Evolutionary conservation across 2,329 filamentous ascomycete species (phyloP).

Genomic region (Aspergillus sp.): DNA sequence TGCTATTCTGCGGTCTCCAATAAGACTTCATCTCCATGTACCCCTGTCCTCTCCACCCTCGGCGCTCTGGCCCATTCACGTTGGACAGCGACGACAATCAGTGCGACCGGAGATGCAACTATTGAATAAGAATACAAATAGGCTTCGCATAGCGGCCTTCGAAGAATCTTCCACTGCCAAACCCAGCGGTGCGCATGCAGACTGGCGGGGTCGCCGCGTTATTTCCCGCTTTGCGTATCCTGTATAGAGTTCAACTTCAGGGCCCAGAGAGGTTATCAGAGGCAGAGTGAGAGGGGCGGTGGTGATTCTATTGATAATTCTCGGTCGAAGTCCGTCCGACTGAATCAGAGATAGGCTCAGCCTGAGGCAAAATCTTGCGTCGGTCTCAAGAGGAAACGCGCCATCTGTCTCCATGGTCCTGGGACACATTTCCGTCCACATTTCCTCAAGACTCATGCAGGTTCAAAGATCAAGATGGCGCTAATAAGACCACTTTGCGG

Average conservation of each 20-base stretch:
- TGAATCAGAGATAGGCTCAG: too few relatives aligned
- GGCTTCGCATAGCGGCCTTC: conserved; percentile 6
- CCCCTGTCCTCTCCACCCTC: too few relatives aligned
- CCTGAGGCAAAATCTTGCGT: too few relatives aligned
- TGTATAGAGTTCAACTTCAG: neutral
- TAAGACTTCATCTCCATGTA: neutral
- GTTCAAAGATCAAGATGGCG: conserved; percentile 3
- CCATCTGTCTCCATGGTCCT: too few relatives aligned
- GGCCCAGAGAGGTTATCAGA: neutral
- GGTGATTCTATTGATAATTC: too few relatives aligned
- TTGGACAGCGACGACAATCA: neutral
- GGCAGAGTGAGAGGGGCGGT: neutral
- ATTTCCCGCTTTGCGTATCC: neutral
- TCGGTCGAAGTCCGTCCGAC: too few relatives aligned
- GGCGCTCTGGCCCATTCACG: neutral
- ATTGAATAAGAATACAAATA: conserved; percentile 11
- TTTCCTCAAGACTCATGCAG: neutral
- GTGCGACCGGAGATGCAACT: conserved; percentile 1
- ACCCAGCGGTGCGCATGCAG: neutral
- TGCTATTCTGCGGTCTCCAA: neutral
- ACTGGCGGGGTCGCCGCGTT: neutral
- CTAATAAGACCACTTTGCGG: conserved; percentile 9
- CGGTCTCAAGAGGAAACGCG: too few relatives aligned
- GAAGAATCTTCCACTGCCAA: conserved; percentile 3
- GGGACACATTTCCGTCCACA: too few relatives aligned